Conservation (phyloP, 305 asterid species). For the Fraxinus velutina region DNA sequence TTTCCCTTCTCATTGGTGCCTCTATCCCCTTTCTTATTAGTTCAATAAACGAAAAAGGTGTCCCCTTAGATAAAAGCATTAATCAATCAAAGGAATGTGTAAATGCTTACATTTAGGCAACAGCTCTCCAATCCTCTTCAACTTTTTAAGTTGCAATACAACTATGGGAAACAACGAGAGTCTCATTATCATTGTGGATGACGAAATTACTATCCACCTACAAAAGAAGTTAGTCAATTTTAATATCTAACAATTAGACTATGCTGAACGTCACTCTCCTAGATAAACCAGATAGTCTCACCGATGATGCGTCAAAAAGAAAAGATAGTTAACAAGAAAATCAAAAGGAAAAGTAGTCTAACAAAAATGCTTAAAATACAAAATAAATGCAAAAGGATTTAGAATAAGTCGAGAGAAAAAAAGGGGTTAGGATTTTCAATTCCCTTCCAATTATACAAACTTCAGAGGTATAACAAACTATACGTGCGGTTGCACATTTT, state of each 20-base stretch:
- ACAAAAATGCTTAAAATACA: neutral
- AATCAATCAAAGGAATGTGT: slow-evolving; percentile 1
- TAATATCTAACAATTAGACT: neutral
- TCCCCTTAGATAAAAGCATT: neutral
- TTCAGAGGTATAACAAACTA: neutral
- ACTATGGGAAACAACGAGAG: slow-evolving; percentile 41
- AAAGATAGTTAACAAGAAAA: neutral
- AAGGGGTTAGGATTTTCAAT: neutral
- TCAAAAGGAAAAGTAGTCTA: neutral
- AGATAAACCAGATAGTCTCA: neutral
- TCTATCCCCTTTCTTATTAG: no score
- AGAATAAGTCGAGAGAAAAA: neutral
- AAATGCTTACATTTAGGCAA: slow-evolving; percentile 44
- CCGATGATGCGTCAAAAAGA: neutral
- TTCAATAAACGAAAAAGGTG: no score
- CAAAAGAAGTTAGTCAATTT: slow-evolving; percentile 24
- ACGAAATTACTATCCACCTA: slow-evolving; percentile 55
- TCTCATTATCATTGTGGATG: slow-evolving; percentile 49
- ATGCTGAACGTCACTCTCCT: neutral
- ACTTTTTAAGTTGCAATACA: slow-evolving; percentile 46
- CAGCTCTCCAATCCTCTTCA: slow-evolving; percentile 36
- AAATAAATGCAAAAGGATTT: neutral
- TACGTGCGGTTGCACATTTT: neutral
- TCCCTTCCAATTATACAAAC: neutral
- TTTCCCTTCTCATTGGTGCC: no score